Evolutionary conservation across 176 grass and related monocot genomes (phyloP).

Genomic region (Oryza rufipogon): DNA sequence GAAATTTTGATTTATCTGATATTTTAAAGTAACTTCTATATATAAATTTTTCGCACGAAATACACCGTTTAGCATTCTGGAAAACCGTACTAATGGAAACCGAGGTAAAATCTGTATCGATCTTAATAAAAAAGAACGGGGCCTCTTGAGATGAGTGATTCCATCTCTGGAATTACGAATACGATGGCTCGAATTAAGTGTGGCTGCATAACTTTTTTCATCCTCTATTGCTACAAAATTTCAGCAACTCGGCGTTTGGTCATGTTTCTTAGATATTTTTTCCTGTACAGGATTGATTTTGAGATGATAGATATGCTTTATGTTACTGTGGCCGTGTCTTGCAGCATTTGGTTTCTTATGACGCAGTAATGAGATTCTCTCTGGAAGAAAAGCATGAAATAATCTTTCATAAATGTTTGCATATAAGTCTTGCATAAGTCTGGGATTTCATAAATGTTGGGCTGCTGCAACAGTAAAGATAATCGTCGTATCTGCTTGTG

Average conservation of each 20-base stretch:
- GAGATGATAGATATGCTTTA: conserved; percentile 19
- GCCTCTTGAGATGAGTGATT: conserved; percentile 7
- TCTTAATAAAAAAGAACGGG: no score
- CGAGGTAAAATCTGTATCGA: no score
- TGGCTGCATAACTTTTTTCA: conserved; percentile 29
- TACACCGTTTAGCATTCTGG: no score
- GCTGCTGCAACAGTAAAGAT: background rate
- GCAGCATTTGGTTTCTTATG: conserved; percentile 20
- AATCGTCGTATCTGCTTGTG: background rate
- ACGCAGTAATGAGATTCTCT: conserved; percentile 11
- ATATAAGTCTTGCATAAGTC: background rate
- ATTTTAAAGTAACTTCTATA: no score
- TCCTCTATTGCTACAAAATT: background rate
- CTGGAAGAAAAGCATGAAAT: conserved; percentile 2
- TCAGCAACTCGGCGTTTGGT: background rate
- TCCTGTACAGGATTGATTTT: conserved; percentile 4
- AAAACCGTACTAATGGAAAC: no score
- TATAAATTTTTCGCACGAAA: no score
- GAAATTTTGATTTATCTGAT: no score
- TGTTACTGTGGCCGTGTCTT: background rate
- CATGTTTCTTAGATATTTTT: conserved; percentile 3
- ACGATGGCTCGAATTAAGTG: conserved; percentile 2
- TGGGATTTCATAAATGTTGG: conserved; percentile 14
- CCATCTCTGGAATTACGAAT: background rate
- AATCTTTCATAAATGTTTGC: background rate